These are phyloP conservation scores for Wickerhamomyces sp. DNA, from an alignment of 1,139 yeast genomes.

Conservation along the genomic window DNA sequence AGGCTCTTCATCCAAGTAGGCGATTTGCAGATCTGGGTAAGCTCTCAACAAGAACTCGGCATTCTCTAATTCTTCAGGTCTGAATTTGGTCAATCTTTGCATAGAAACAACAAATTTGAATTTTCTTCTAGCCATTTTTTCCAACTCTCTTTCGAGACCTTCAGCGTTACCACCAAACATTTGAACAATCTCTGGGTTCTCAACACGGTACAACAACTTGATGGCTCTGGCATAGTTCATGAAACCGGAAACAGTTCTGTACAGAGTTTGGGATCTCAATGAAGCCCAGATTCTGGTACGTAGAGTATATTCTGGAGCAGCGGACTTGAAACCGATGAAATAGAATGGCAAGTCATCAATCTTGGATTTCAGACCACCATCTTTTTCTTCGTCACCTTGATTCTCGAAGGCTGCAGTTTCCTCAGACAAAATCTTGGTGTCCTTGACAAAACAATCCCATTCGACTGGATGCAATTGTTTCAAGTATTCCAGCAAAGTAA, in stretches of 20 bases:
- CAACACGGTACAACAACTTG: constrained; percentile 94
- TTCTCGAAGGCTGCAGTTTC: constrained; percentile 87
- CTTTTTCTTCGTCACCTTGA: constrained; percentile 65
- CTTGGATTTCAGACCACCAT: constrained; percentile 74
- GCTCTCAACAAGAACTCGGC: constrained; percentile 98
- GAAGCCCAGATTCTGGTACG: constrained; percentile 99
- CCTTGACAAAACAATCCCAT: constrained; percentile 99
- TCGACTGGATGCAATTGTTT: constrained; percentile 98
- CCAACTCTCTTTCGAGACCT: constrained; percentile 88
- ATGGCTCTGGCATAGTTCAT: constrained; percentile 99
- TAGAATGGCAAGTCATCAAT: constrained; percentile 97
- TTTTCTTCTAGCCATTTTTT: constrained; percentile 98
- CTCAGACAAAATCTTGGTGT: constrained; percentile 96
- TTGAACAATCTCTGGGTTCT: constrained; percentile 97
- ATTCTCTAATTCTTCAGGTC: constrained; percentile 96
- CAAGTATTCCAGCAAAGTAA: constrained; percentile 90
- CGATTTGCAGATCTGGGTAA: constrained; percentile 97
- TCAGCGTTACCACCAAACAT: constrained; percentile 99
- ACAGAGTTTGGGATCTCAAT: constrained; percentile 93
- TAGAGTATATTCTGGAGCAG: constrained; percentile 97
- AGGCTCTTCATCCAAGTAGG: constrained; percentile 93
- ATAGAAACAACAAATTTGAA: constrained; percentile 95
- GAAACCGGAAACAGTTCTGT: constrained; percentile 98
- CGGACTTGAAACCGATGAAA: constrained; percentile 98
- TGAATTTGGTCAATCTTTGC: constrained; percentile 97